A percentile compares a stretch with the other conserved stretches of the same genome.
Conservation (phyloP, 2,329 filamentous ascomycete species). For the Fusarium staphyleae region DNA sequence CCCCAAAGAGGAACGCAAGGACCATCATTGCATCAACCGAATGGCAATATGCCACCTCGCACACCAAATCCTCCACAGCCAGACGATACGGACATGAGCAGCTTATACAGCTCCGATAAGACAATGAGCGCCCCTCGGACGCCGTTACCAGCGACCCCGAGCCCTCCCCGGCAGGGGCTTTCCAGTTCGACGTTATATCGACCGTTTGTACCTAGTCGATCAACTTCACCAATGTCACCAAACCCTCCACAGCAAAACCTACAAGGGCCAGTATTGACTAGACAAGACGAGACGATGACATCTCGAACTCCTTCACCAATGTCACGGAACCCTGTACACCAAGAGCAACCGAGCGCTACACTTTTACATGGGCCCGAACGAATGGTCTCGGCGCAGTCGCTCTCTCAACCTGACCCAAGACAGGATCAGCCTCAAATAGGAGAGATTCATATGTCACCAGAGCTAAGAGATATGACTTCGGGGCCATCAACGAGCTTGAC, state of each 20-base stretch:
- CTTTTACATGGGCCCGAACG: constrained; percentile 10
- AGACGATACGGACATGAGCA: too few relatives aligned
- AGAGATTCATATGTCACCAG: neutral
- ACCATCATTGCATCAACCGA: neutral
- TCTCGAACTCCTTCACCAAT: constrained; percentile 21
- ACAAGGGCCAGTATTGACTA: neutral
- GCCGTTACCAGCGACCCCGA: neutral
- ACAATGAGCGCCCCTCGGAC: neutral
- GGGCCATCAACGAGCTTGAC: neutral
- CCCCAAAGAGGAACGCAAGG: neutral
- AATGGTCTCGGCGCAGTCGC: neutral
- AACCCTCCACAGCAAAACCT: neutral
- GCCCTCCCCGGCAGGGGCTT: neutral
- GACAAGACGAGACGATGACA: neutral
- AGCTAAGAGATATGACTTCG: neutral
- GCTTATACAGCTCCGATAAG: too few relatives aligned
- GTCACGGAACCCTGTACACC: constrained; percentile 8
- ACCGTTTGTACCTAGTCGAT: constrained; percentile 14
- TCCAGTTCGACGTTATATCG: constrained; percentile 7
- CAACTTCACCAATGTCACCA: constrained; percentile 1
- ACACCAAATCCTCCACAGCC: neutral
- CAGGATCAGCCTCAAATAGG: neutral
- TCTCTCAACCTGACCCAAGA: constrained; percentile 1
- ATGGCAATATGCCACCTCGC: neutral
- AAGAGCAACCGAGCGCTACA: constrained; percentile 16